phyloP scores from a whole-genome alignment of 768 basidiomycete genomes.

The Tulasnella calospora region DNA sequence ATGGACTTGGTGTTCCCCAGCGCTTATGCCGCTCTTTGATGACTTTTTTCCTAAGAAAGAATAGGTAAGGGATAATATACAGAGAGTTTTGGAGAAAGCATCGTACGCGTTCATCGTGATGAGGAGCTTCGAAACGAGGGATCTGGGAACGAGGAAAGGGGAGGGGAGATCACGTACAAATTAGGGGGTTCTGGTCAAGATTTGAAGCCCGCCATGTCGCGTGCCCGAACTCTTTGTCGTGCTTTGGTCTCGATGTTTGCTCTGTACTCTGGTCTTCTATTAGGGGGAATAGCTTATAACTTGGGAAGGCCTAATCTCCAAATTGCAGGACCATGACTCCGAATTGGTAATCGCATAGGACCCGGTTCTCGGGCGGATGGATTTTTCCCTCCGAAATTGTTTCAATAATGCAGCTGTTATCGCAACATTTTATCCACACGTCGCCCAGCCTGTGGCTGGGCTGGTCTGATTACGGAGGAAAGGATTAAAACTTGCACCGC shows the following conservation, averaged over 20 bases:
- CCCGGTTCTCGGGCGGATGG: too few relatives aligned
- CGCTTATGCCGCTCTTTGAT: background rate
- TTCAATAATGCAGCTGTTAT: too few relatives aligned
- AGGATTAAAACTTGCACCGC: too few relatives aligned
- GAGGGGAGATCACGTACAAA: background rate
- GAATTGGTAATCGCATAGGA: too few relatives aligned
- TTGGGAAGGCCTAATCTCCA: too few relatives aligned
- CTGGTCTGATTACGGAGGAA: too few relatives aligned
- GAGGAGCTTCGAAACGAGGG: background rate
- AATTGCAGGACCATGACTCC: too few relatives aligned
- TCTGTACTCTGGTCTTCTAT: too few relatives aligned
- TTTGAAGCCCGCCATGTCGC: background rate
- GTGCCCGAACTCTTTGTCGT: background rate
- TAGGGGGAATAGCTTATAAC: too few relatives aligned
- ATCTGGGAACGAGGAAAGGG: background rate
- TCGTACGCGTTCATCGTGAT: background rate
- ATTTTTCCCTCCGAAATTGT: too few relatives aligned
- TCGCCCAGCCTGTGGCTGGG: too few relatives aligned
- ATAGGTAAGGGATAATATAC: background rate
- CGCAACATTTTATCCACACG: too few relatives aligned
- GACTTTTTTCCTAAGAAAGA: background rate
- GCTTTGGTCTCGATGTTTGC: background rate
- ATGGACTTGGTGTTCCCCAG: background rate
- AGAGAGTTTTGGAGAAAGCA: background rate
- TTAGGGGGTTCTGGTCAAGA: background rate